phyloP scores from a whole-genome alignment of 2,329 filamentous ascomycete species.

The Anisogramma anomala region DNA sequence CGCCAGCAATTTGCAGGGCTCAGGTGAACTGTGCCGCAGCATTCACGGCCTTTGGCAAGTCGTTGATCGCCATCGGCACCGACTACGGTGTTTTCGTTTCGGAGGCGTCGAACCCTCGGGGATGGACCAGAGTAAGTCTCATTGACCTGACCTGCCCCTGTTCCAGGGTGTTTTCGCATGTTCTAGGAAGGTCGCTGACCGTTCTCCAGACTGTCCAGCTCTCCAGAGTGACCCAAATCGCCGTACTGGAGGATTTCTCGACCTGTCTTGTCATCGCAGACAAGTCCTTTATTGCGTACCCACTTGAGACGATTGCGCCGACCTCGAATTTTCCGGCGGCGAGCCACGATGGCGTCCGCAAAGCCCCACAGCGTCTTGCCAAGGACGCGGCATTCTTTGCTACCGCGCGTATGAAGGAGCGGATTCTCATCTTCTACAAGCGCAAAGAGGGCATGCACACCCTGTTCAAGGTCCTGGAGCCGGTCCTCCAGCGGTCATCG shows the following conservation, averaged over 20 bases:
- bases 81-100: slow-evolving; percentile 90
- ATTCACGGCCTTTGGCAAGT: slow-evolving; percentile 72
- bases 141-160: too few species aligned
- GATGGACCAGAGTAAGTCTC: slow-evolving; percentile 81
- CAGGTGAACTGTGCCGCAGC: slow-evolving; percentile 87
- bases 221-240: slow-evolving; percentile 75
- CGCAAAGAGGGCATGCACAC: slow-evolving; percentile 86
- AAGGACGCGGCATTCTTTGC: slow-evolving; percentile 96
- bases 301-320: slow-evolving; percentile 70
- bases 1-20: slow-evolving; percentile 69
- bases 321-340: slow-evolving; percentile 50
- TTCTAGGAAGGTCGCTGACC: slow-evolving; percentile 15
- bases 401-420: slow-evolving; percentile 92
- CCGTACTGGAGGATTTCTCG: slow-evolving; percentile 91
- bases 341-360: slow-evolving; percentile 59
- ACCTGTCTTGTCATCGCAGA: slow-evolving; percentile 86
- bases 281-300: slow-evolving; percentile 83
- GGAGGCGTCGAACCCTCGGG: slow-evolving; percentile 77
- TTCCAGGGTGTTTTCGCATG: slow-evolving; percentile 1
- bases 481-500: slow-evolving; percentile 83
- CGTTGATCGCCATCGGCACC: slow-evolving; percentile 87
- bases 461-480: slow-evolving; percentile 93
- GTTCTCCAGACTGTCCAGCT: slow-evolving; percentile 58
- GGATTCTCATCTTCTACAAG: slow-evolving; percentile 91
- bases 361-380: slow-evolving; percentile 83